Conservation (phyloP, 2,329 filamentous ascomycete genomes). For the Cladosporium phlei region DNA sequence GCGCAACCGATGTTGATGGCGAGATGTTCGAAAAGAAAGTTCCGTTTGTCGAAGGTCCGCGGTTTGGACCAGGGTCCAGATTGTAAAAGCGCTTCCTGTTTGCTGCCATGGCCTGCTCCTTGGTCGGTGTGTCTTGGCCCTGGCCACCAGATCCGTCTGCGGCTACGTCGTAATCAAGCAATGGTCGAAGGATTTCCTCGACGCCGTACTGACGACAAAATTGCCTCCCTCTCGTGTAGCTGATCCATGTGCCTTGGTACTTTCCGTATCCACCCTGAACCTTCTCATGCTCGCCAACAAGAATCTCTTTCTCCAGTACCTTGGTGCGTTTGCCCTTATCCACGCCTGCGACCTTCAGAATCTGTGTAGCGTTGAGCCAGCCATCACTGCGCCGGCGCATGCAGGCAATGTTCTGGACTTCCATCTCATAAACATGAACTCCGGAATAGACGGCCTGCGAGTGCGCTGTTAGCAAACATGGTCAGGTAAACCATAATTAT, state of each 20-base stretch:
- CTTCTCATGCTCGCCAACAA: constrained; percentile 94
- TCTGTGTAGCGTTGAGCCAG: constrained; percentile 97
- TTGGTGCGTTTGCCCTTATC: constrained; percentile 98
- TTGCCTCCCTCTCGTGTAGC: constrained; percentile 83
- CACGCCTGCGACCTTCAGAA: constrained; percentile 93
- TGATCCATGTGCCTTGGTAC: constrained; percentile 98
- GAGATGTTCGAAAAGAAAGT: constrained; percentile 99
- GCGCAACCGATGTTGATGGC: constrained; percentile 82
- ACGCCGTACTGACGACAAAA: constrained; percentile 78
- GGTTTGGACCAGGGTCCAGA: constrained; percentile 49
- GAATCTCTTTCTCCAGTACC: constrained; percentile 95
- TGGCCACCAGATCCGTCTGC: constrained; percentile 67
- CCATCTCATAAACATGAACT: constrained; percentile 97
- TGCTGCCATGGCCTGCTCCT: constrained; percentile 97
- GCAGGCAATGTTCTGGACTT: constrained; percentile 85
- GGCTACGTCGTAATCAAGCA: constrained; percentile 76
- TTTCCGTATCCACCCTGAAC: constrained; percentile 98
- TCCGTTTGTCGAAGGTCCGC: constrained; percentile 53
- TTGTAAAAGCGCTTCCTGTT: constrained; percentile 86
- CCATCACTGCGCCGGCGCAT: constrained; percentile 94
- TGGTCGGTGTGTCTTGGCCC: constrained; percentile 86
- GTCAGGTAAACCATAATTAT: neutral
- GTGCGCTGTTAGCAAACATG: neutral
- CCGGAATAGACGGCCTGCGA: constrained; percentile 81
- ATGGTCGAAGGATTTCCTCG: constrained; percentile 67